Base-by-base conservation (phyloP, 805 yeast species). In the Saturnispora bothae region DNA sequence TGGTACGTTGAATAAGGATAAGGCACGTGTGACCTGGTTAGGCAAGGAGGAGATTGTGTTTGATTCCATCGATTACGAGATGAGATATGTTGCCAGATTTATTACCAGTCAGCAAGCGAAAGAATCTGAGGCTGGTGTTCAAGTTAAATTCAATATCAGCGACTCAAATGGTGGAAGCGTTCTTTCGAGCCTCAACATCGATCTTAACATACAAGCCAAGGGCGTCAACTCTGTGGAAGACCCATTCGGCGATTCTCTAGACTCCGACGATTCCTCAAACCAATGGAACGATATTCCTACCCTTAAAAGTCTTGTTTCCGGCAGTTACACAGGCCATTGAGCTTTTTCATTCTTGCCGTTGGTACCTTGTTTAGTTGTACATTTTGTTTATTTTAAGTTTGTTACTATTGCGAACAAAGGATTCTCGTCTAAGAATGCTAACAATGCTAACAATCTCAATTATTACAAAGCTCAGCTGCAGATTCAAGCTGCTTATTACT, bases 1-100 rank as follows among this genome's bases (percentile, higher is more conserved):
- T 40, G 97, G 96, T 41, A 74, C 94, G 1, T 89, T 86, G 66
- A 84, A 80, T 59, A 80, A 75, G 52, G 96, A 86, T 37, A 78
- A 76, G 53, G 79, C 76, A 48, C 73, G 96, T 59, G 78, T 92
- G 41, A 79, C 92, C 1, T 88, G 96, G 96, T 73, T 81, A 54
- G 75, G 76, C 48, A 39, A 50, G 21, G 45, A 59, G 8, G 68
- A 73, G 3, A 45, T 72, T 27, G 49, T 46, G 5, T 64, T 73
- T 41, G 49, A 56, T 19, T 33, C 49, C 4, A 39, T 46, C 12
- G 57, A 58, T 5, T 32, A 36, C 20, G 86, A 81, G 47, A 78
- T 79, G 49, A 75, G 81, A 50, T 66, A 88, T 31, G 76, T 89
- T 52, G 95, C 94, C 14, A 76, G 96, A 60, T 85, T 89, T 53